Percentiles rank a stretch among this genome's conserved stretches.
phyloP scores from a whole-genome alignment of 371 early-diverging fungal species.

The Rhizopus stolonifer region DNA sequence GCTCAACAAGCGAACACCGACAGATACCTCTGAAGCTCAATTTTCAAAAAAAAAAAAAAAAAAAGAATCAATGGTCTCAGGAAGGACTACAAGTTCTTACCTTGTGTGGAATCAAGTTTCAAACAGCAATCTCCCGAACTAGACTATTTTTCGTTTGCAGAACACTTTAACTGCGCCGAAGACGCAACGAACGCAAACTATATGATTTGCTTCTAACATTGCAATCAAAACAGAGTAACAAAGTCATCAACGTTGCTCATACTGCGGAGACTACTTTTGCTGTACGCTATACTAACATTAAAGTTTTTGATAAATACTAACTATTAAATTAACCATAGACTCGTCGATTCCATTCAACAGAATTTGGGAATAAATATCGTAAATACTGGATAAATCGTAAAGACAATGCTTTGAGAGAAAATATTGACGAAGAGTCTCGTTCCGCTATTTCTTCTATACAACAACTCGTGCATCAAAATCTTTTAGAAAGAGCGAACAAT shows the following conservation, averaged over 20 bases:
- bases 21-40: too few species aligned
- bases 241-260: constrained; percentile 9
- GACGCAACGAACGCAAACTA: constrained; percentile 9
- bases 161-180: constrained; percentile 3
- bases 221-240: constrained; percentile 7
- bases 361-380: constrained; percentile 8
- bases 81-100: constrained; percentile 10
- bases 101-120: constrained; percentile 5
- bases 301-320: constrained; percentile 10
- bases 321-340: constrained; percentile 14
- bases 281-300: constrained; percentile 8
- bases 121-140: constrained; percentile 2
- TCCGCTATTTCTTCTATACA: constrained; percentile 10
- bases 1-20: too few species aligned
- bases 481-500: constrained; percentile 5
- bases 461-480: constrained; percentile 10
- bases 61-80: constrained; percentile 7
- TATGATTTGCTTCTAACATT: constrained; percentile 12
- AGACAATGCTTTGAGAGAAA: constrained; percentile 8
- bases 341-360: constrained; percentile 8
- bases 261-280: constrained; percentile 11
- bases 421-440: constrained; percentile 6
- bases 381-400: constrained; percentile 9
- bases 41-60: constrained; percentile 2
- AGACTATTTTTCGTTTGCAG: constrained; percentile 12